phyloP scores from a whole-genome alignment of 2,329 filamentous ascomycete genomes.

The Sphaerulina populicola region DNA sequence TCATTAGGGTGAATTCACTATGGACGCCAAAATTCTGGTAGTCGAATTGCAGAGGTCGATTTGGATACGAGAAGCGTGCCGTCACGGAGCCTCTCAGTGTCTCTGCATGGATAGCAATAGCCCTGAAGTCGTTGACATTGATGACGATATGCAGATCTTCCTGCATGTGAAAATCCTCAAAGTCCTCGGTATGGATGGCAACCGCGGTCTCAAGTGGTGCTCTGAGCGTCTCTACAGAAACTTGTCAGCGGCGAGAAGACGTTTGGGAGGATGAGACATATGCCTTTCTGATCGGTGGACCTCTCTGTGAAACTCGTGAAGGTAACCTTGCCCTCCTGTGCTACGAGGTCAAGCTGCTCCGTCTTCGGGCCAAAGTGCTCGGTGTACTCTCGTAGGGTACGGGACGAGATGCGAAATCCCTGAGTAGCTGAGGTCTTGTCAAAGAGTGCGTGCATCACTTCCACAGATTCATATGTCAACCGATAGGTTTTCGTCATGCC shows the following conservation, averaged over 20 bases:
- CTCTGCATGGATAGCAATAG: slow-evolving; percentile 67
- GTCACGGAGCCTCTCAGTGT: slow-evolving; percentile 58
- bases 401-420: slow-evolving; percentile 63
- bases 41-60: slow-evolving; percentile 62
- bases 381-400: slow-evolving; percentile 63
- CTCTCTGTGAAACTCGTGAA: slow-evolving; percentile 80
- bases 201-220: slow-evolving; percentile 75
- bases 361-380: slow-evolving; percentile 75
- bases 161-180: slow-evolving; percentile 65
- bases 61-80: slow-evolving; percentile 62
- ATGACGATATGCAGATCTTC: slow-evolving; percentile 71
- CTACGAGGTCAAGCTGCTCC: slow-evolving; percentile 71
- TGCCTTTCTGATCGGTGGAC: slow-evolving; percentile 56
- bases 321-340: slow-evolving; percentile 59
- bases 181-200: slow-evolving; percentile 66
- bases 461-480: slow-evolving; percentile 63
- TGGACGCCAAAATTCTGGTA: slow-evolving; percentile 61
- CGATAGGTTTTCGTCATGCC: slow-evolving; percentile 70
- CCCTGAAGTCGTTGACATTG: slow-evolving; percentile 74
- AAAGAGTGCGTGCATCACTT: slow-evolving; percentile 71
- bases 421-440: slow-evolving; percentile 58
- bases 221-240: slow-evolving; percentile 57
- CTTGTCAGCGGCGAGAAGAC: slow-evolving; percentile 7
- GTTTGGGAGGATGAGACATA: slow-evolving; percentile 25
- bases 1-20: slow-evolving; percentile 77